phyloP scores from a whole-genome alignment of 805 yeast species.

The Myxozyma lipomycoides region DNA sequence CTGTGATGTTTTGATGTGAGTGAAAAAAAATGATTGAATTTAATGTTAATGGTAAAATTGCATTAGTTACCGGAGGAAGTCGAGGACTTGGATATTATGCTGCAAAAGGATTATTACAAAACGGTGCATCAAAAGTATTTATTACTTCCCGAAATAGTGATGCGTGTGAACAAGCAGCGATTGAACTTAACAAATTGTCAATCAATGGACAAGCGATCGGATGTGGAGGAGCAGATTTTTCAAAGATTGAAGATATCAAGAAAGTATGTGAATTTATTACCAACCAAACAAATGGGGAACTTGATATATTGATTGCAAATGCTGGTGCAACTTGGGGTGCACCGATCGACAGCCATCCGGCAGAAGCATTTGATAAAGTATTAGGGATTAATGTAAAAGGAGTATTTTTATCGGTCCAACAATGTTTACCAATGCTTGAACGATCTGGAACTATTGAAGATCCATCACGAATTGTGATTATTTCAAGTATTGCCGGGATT shows the following conservation, averaged over 20 bases:
- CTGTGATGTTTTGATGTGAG: too few relatives aligned
- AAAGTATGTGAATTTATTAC: constrained; percentile 44
- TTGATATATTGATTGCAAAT: constrained; percentile 66
- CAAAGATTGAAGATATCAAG: constrained; percentile 48
- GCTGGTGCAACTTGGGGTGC: constrained; percentile 83
- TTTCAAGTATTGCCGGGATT: constrained; percentile 62
- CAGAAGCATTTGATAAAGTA: constrained; percentile 58
- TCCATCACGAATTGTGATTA: constrained; percentile 61
- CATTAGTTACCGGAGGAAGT: constrained; percentile 37
- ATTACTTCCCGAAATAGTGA: constrained; percentile 60
- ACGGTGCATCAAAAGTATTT: constrained; percentile 60
- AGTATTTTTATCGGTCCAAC: constrained; percentile 62
- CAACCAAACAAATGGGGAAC: constrained; percentile 39
- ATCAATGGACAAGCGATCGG: constrained; percentile 40
- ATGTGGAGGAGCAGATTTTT: constrained; percentile 53
- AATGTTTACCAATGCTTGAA: constrained; percentile 55
- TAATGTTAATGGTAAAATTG: constrained; percentile 16
- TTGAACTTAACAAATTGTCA: constrained; percentile 36
- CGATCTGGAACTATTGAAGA: constrained; percentile 50
- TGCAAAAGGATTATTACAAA: constrained; percentile 58
- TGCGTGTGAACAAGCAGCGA: constrained; percentile 58
- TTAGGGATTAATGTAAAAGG: constrained; percentile 61
- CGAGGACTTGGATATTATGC: constrained; percentile 69
- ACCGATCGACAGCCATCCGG: constrained; percentile 56
- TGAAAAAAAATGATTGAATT: constrained; percentile 10